A percentile compares a stretch with the other conserved stretches of the same genome.
phyloP scores from a whole-genome alignment of 2,329 filamentous ascomycete genomes.

The Colletotrichum kahawae region DNA sequence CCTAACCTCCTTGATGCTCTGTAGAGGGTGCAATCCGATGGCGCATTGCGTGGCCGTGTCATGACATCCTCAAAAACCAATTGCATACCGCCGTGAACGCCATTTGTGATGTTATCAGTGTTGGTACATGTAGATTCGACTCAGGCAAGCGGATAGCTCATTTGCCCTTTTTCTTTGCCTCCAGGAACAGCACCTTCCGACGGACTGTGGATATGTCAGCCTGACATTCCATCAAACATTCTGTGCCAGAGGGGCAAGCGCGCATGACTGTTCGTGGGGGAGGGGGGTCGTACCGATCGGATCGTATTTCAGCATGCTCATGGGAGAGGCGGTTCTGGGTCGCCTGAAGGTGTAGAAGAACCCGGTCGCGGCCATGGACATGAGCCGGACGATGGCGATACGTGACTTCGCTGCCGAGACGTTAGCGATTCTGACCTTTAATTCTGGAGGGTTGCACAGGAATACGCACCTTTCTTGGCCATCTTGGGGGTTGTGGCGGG shows the following conservation, averaged over 20 bases:
- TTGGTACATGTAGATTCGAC: slow-evolving; percentile 19
- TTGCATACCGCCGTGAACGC: slow-evolving; percentile 22
- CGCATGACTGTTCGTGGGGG: not conserved
- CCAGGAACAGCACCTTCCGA: slow-evolving; percentile 94
- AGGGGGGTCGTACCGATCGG: slow-evolving; percentile 73
- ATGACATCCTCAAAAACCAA: slow-evolving; percentile 8
- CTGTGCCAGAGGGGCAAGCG: not conserved
- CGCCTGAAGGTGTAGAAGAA: slow-evolving; percentile 94
- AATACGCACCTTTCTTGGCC: slow-evolving; percentile 22
- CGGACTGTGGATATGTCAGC: slow-evolving; percentile 64
- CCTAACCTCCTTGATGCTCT: not conserved
- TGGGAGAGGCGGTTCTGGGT: slow-evolving; percentile 78
- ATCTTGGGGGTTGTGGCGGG: slow-evolving; percentile 14
- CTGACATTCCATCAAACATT: not conserved
- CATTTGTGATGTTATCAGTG: slow-evolving; percentile 20
- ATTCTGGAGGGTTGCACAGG: not conserved
- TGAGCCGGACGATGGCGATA: slow-evolving; percentile 88
- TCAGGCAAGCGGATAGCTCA: slow-evolving; percentile 30
- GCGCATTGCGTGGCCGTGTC: not conserved
- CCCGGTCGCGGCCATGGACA: slow-evolving; percentile 98
- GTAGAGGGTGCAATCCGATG: not conserved
- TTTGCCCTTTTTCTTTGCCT: slow-evolving; percentile 82
- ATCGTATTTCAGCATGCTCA: slow-evolving; percentile 99
- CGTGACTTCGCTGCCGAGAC: slow-evolving; percentile 77
- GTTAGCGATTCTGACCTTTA: not conserved